phyloP scores from a whole-genome alignment of 768 basidiomycete species.

The Gelatoporia subvermispora region DNA sequence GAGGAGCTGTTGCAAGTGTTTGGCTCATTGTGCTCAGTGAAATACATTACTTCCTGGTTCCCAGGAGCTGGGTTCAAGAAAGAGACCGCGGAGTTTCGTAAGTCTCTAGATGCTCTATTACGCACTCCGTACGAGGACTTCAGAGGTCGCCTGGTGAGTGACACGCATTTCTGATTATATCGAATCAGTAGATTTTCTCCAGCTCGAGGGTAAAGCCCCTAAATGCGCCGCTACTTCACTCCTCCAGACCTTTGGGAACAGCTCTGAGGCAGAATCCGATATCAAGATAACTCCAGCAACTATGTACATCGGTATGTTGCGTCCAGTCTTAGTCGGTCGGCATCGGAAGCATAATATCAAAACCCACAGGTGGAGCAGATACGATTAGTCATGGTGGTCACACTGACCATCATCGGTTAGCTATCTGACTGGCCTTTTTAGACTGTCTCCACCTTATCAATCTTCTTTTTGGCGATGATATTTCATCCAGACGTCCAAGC shows the following conservation, averaged over 20 bases:
- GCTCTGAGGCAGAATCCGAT: too few relatives aligned
- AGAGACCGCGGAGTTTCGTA: conserved; percentile 3
- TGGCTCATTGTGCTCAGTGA: conserved; percentile 8
- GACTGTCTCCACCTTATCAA: conserved; percentile 16
- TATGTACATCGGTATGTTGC: too few relatives aligned
- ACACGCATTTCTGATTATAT: not conserved
- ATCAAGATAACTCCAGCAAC: too few relatives aligned
- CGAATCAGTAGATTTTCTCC: not conserved
- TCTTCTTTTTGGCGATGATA: conserved; percentile 31
- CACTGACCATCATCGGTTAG: too few relatives aligned
- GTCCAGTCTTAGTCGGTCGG: too few relatives aligned
- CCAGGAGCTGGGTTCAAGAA: conserved; percentile 16
- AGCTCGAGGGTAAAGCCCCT: too few relatives aligned
- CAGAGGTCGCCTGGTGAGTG: conserved; percentile 15
- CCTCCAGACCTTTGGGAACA: too few relatives aligned
- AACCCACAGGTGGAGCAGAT: conserved; percentile 14
- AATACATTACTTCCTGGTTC: conserved; percentile 15
- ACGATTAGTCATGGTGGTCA: conserved; percentile 7
- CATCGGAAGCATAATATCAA: too few relatives aligned
- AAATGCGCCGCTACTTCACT: too few relatives aligned
- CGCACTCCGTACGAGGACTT: conserved; percentile 18
- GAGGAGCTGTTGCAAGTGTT: too few relatives aligned
- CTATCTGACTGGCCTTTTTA: not conserved
- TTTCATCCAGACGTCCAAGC: conserved; percentile 26
- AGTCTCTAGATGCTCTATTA: conserved; percentile 9